Evolutionary conservation across 495 filamentous ascomycete genomes (phyloP), one percentile per base, ranked within the genome.

Genomic region (Hypoxylon subgilvum): DNA sequence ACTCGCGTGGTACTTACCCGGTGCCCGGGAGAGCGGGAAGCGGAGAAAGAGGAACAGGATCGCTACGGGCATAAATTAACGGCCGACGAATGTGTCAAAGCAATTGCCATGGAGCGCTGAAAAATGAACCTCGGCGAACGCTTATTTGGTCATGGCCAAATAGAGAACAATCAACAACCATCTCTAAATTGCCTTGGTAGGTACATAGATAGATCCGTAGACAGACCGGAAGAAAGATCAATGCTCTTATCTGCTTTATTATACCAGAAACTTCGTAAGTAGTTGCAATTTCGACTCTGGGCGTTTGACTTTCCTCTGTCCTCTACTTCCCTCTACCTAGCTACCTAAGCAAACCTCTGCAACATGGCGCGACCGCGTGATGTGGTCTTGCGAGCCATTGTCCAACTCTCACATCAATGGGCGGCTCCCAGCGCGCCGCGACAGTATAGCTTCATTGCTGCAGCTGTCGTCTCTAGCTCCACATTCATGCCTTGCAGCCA

Each of bases 41-140:
- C 14, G 34, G 14, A 34, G 23, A 10, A 12, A n/a, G 21, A 16
- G 6, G 34, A 17, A 7, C 32, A 43, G 12, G 44, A 49, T 49
- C n/a, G 30, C 30, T 5, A 40, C 65, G 66, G 66, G 31, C 53
- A 44, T 68, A 63, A 46, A 66, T 68, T 41, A 68, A 66, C 1
- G 8, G 46, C 66, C 66, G 66, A 68, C n/a, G 6, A 58, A 51
- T 40, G 42, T 9, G 23, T 23, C 13, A 14, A 44, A 38, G 17
- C 36, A 39, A 51, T 52, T 51, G 42, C 41, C 27, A 35, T 22
- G 23, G 34, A 55, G 31, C 22, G 36, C 32, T 39, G 52, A 62
- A 28, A n/a, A 46, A 47, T 12, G 41, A 52, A 63, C 59, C 52
- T 63, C 52, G 59, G 59, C 41, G 46, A 46, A 57, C 19, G 23